Conservation (phyloP, 2,329 filamentous ascomycete species). For the Teratosphaeria viscida region DNA sequence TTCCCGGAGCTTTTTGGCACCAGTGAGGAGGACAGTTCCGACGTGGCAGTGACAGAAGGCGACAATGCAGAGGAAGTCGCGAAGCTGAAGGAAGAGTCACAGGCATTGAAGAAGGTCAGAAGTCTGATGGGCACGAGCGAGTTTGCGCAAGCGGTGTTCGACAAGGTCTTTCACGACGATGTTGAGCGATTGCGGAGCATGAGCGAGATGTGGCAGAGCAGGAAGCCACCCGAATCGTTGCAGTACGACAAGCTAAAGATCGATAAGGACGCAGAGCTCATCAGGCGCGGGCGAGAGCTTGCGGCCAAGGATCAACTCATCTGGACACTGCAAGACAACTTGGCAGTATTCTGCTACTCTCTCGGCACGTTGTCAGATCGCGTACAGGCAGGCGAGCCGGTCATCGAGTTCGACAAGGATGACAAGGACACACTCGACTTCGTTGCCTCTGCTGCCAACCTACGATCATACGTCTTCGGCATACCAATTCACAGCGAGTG, state of each 20-base stretch:
- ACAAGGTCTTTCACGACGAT: conserved; percentile 85
- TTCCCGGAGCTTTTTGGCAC: conserved; percentile 89
- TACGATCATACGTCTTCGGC: conserved; percentile 78
- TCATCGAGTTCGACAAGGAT: conserved; percentile 90
- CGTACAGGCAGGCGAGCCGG: conserved; percentile 48
- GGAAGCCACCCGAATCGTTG: conserved; percentile 62
- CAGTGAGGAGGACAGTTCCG: conserved; percentile 72
- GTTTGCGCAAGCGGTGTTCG: conserved; percentile 72
- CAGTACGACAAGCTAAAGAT: conserved; percentile 47
- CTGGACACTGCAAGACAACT: conserved; percentile 77
- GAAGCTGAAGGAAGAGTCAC: conserved; percentile 73
- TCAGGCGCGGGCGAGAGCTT: conserved; percentile 38
- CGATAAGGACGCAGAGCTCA: conserved; percentile 19
- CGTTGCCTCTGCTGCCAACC: conserved; percentile 79
- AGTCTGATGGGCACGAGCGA: conserved; percentile 66
- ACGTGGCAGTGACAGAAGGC: conserved; percentile 70
- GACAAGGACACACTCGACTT: conserved; percentile 93
- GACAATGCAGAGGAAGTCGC: conserved; percentile 84
- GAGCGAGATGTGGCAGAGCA: conserved; percentile 92
- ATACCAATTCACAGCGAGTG: conserved; percentile 86
- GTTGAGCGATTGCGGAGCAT: conserved; percentile 73
- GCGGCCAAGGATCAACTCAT: conserved; percentile 54
- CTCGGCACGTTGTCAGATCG: conserved; percentile 66
- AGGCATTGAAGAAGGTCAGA: conserved; percentile 72
- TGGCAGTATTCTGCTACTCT: conserved; percentile 78